These are phyloP conservation scores for Aspergillus hancockii DNA, from an alignment of 495 filamentous ascomycete species.

Conservation along the genomic window DNA sequence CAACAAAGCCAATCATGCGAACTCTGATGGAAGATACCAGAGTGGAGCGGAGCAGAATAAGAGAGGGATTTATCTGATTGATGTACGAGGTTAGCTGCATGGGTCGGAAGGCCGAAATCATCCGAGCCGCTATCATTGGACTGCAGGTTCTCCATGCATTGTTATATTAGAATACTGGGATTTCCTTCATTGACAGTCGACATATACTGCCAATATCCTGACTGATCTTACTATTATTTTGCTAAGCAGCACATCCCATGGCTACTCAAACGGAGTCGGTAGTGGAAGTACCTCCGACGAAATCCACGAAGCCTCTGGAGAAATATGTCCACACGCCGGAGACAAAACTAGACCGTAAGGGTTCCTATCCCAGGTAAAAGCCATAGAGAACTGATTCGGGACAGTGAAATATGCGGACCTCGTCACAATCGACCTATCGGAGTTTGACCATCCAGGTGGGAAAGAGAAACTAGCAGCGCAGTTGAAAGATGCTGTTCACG, in stretches of 20 bases:
- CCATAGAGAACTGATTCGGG: not conserved
- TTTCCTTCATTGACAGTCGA: not conserved
- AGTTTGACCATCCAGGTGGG: slow-evolving; percentile 50
- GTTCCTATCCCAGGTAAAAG: not conserved
- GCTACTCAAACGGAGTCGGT: not conserved
- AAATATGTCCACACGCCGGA: not conserved
- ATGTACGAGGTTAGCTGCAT: not conserved
- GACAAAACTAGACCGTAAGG: not conserved
- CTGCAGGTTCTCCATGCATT: not conserved
- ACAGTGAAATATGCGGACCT: slow-evolving; percentile 21
- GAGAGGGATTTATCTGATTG: not conserved
- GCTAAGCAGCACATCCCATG: not conserved
- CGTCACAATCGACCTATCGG: slow-evolving; percentile 54
- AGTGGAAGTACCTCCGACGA: not conserved
- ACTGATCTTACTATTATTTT: not conserved
- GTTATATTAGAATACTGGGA: not conserved
- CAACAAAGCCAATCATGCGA: not conserved
- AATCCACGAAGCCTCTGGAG: not conserved
- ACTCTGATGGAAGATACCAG: not conserved
- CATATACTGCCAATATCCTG: not conserved
- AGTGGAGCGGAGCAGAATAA: not conserved
- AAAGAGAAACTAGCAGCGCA: slow-evolving; percentile 55
- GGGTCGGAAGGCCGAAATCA: not conserved
- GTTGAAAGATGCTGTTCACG: slow-evolving; percentile 53
- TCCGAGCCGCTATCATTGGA: not conserved